Base-by-base conservation (phyloP, 805 yeast genomes). In the Scheffersomyces stipitis region DNA sequence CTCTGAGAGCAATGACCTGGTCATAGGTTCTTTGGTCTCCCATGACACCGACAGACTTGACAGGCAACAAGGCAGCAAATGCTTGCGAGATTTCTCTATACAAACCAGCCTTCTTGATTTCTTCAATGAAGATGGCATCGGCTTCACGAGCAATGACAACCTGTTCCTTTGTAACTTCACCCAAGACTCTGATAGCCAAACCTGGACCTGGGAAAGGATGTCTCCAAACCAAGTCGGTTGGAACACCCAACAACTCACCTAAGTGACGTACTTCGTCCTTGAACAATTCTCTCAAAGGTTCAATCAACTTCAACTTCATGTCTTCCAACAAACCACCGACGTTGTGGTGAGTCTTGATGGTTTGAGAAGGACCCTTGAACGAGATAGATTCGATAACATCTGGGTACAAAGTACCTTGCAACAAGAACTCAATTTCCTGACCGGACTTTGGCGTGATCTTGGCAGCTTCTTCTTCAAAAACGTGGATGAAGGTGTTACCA, bases 131-230 rank as follows among this genome's bases (percentile, higher is more conserved):
- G 56, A 93, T 93, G 66, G 73, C 76, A 65, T 93, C 99, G 45
- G 99, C 99, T 63, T 88, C 91, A 71, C 98, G 85, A 30, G 98
- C 99, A 60, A 93, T 93, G 60, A 81, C 91, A 40, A 93, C 93
- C 73, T 93, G 99, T 49, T 75, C 81, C 51, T 80, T 85, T 41
- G 96, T 86, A 46, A 93, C 98, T 72, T 91, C 98, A 53, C 99
- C 99, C 33, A 93, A 75, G 38, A 93, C 95, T 71, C 99, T 84
- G 65, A 93, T 93, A 52, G 97, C 99, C 61, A 93, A 86, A 74
- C 99, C 99, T 64, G 99, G 99, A 63, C 99, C 99, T 56, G 99
- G 99, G 95, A 93, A 93, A 40, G 99, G 99, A 64, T 93, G 99
- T 77, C 99, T 87, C 98, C 98, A 91, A 51, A 93, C 98, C 53